phyloP scores from a whole-genome alignment of 139 green algal species.

The Deuterostichococcus epilithicus region DNA sequence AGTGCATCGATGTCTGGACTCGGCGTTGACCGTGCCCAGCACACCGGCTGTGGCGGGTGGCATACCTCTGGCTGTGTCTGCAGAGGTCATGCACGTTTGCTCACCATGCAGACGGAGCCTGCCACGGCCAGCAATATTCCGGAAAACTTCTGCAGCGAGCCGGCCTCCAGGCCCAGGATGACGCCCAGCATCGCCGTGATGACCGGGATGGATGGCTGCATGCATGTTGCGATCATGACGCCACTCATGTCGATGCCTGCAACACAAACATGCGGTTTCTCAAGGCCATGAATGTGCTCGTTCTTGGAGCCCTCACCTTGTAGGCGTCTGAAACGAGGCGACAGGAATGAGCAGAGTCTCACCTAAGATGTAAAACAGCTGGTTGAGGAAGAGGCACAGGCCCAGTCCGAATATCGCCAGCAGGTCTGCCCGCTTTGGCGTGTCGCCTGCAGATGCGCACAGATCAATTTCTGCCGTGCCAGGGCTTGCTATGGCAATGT shows the following conservation, averaged over 20 bases:
- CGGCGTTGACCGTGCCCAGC: too few relatives aligned
- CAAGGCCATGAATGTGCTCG: too few relatives aligned
- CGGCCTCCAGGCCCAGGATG: constrained; percentile 31
- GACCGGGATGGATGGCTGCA: constrained; percentile 71
- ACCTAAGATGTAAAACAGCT: constrained; percentile 74
- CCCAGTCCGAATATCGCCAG: constrained; percentile 23
- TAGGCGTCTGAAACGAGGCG: too few relatives aligned
- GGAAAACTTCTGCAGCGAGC: constrained; percentile 56
- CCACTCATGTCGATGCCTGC: constrained; percentile 64
- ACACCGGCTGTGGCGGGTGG: too few relatives aligned
- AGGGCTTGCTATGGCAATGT: too few relatives aligned
- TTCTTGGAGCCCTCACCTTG: too few relatives aligned
- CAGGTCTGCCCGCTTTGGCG: constrained; percentile 23
- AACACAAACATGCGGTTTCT: too few relatives aligned
- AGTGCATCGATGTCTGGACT: too few relatives aligned
- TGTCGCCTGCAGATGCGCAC: constrained; percentile 18
- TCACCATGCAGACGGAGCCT: constrained; percentile 56
- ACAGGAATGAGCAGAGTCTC: too few relatives aligned
- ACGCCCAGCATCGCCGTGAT: constrained; percentile 58
- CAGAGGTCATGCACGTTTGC: neutral
- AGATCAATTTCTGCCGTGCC: too few relatives aligned
- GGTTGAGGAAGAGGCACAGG: constrained; percentile 46
- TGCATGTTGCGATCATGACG: constrained; percentile 65
- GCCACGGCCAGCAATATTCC: constrained; percentile 48
- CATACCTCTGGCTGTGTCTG: too few relatives aligned